Base-by-base conservation (phyloP, 352 stramenopile genomes). In the Phytophthora melonis region DNA sequence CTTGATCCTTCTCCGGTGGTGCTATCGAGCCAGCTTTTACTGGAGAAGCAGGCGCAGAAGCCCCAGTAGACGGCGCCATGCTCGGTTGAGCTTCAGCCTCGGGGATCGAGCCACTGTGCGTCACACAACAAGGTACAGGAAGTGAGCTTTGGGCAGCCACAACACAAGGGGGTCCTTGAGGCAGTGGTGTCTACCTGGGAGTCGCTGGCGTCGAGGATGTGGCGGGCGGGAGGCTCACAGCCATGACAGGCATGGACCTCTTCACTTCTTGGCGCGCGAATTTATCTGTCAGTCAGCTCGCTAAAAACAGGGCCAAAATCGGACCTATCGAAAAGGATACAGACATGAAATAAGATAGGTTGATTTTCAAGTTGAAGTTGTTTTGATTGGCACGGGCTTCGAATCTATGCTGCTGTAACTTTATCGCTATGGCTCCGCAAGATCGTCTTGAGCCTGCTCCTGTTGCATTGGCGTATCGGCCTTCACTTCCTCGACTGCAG, bases 231-330 rank as follows among this genome's bases (percentile, higher is more conserved):
- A 79, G 52, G 54, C 58, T 77, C 36, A 59, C 66, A 1, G 70
- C 70, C 74, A 78, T 81, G 74, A 77, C 66, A 63, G 21, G n/a
- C 36, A 58, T 68, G n/a, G 64, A 74, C 62, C 50, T 77, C 49
- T 66, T 58, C 50, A 58, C 55, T 39, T 16, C 27, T 19, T 64
- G 63, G 73, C 63, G 69, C 63, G 69, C 58, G 66, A 78, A 78
- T 72, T 68, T 58, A 75, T 72, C 59, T 54, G 16, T 27, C 10
- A 23, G 53, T 10, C 7, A 36, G 30, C 30, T 36, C 30, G 30
- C 63, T 63, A 71, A 59, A 77, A 73, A 56, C 49, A 55, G 11
- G 34, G 18, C 43, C 63, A 66, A 66, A 54, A 36, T 49, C 5
- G 43, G 14, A 56, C 69, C 65, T 54, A 34, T 68, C 19, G 5